phyloP scores from a whole-genome alignment of 257 asterid species.

The Plantago ovata region DNA sequence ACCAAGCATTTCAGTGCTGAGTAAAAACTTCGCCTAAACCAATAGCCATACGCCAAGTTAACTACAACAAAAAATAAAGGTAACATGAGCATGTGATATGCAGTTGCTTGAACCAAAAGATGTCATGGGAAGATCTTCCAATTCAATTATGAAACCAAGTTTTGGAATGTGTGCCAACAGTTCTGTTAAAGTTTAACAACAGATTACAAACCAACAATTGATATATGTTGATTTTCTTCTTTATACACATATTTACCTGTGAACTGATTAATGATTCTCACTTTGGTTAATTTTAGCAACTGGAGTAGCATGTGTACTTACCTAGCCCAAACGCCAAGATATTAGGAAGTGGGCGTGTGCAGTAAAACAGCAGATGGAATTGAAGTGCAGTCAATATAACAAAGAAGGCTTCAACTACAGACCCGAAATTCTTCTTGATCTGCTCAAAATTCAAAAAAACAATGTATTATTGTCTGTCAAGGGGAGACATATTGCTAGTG shows the following conservation, averaged over 20 bases:
- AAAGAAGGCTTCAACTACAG: slow-evolving; percentile 90
- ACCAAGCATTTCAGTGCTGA: slow-evolving; percentile 86
- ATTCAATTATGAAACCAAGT: slow-evolving; percentile 1
- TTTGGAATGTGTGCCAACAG: not conserved
- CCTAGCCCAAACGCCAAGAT: slow-evolving; percentile 90
- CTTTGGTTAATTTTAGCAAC: slow-evolving; percentile 3
- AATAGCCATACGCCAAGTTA: slow-evolving; percentile 90
- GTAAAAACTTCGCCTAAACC: slow-evolving; percentile 67
- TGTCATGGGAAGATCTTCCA: slow-evolving; percentile 10
- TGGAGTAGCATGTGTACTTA: slow-evolving; percentile 29
- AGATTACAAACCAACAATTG: no score
- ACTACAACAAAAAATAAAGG: slow-evolving; percentile 42
- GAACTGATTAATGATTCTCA: not conserved
- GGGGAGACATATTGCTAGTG: not conserved
- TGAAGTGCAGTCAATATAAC: slow-evolving; percentile 71
- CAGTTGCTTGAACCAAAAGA: not conserved
- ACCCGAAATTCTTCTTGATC: slow-evolving; percentile 81
- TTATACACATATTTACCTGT: no score
- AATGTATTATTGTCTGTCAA: not conserved
- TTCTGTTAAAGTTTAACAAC: no score
- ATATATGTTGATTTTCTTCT: no score
- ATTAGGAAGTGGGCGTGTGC: slow-evolving; percentile 97
- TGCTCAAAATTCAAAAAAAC: slow-evolving; percentile 31
- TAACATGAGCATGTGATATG: slow-evolving; percentile 14
- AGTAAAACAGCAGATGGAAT: slow-evolving; percentile 89